A percentile compares a stretch with the other conserved stretches of the same genome.
Conservation (phyloP, 352 stramenopile genomes). For the Globisporangium uncinulatum region DNA sequence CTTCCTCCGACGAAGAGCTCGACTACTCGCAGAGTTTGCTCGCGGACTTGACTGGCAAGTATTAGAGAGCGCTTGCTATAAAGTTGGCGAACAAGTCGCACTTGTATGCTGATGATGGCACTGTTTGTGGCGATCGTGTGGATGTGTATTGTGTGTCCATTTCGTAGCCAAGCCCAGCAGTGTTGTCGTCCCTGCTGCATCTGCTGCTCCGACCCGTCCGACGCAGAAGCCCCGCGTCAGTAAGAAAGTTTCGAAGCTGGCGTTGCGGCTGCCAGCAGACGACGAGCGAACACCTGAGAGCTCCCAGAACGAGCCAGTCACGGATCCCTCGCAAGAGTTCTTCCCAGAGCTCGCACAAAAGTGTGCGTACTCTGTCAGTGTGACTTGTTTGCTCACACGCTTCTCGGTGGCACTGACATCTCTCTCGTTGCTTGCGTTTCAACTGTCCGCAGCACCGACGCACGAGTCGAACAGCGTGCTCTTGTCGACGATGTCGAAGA, state of each 20-base stretch:
- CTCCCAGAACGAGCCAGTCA: slow-evolving; percentile 34
- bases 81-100: background rate
- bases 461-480: slow-evolving; percentile 65
- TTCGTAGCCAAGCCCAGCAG: no score
- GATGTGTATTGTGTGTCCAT: no score
- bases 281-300: slow-evolving; percentile 18
- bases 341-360: slow-evolving; percentile 45
- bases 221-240: no score
- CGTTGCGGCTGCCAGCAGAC: slow-evolving; percentile 5
- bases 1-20: slow-evolving; percentile 56
- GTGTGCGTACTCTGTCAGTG: slow-evolving; percentile 30
- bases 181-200: no score
- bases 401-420: no score
- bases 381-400: no score
- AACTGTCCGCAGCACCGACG: slow-evolving; percentile 17
- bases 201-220: no score
- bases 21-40: slow-evolving; percentile 77
- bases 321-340: slow-evolving; percentile 35
- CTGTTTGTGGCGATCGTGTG: no score
- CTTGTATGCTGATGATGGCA: slow-evolving; percentile 4
- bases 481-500: slow-evolving; percentile 47
- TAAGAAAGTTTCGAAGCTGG: slow-evolving; percentile 5
- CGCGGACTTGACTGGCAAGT: slow-evolving; percentile 66
- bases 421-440: background rate
- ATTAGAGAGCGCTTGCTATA: slow-evolving; percentile 9